Evolutionary conservation across 495 filamentous ascomycete genomes (phyloP), one percentile per base, ranked within the genome.

Genomic region (Hypomontagnella submonticulosa): DNA sequence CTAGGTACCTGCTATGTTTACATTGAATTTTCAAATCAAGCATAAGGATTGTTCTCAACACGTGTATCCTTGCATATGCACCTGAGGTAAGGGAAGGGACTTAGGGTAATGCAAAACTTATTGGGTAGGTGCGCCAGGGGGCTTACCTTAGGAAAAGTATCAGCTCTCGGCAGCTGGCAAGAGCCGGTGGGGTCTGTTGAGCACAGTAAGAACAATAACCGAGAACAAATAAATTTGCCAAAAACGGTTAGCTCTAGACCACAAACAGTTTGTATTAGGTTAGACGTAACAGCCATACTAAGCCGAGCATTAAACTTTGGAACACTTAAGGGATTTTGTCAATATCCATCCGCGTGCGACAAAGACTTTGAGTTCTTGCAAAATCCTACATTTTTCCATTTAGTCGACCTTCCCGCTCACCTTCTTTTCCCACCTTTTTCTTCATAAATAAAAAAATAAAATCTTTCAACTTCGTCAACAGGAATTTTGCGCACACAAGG

Each of bases 211-310:
- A 7, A 43, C 33, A 63, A 56, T 49, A 56, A 43, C 60, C 51
- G 60, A 56, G 43, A 63, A 63, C 43, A 63, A 56, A 42, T 38
- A 43, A 38, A 34, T 43, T 43, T 50, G 11, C 60, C 36, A 27
- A 63, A 63, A 56, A 38, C 9, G 37, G 51, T 34, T 63, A 63
- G 51, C 40, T 34, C 16, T 36, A 33, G 19, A 49, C 34, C 20
- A 15, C 48, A 61, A 47, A 54, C 23, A 48, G 46, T 51, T 59
- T 59, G 44, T 19, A 40, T 50, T 55, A 37, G 16, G 38, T 46
- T 46, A 44, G 41, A 23, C 15, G 15, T 8, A 27, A 27, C 23
- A n/a, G n/a, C 23, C 6, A 27, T 27, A 27, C 3, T 27, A 27
- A 3, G 23, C 23, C 23, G 6, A 27, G 23, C 23, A 27, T 27